These are phyloP conservation scores for Aurinia saxatilis DNA, from an alignment of 345 rosid genomes.

Conservation along the genomic window DNA sequence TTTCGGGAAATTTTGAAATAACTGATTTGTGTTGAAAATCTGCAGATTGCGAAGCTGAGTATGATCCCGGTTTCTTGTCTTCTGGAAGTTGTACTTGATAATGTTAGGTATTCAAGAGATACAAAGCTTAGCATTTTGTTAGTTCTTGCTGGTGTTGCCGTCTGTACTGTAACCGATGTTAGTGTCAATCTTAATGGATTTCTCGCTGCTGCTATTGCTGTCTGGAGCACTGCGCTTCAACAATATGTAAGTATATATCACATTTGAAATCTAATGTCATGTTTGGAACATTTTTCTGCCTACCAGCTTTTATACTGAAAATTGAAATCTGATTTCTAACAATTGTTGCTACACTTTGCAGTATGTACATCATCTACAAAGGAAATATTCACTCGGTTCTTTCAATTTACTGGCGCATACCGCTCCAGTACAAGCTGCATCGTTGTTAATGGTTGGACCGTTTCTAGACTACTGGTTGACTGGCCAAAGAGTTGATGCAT, in stretches of 20 bases:
- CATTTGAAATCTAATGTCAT: not conserved
- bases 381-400: constrained; percentile 85
- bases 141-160: constrained; percentile 95
- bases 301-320: not conserved
- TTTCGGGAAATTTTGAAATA: not conserved
- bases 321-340: not conserved
- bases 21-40: constrained; percentile 12
- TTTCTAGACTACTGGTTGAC: constrained; percentile 90
- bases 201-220: constrained; percentile 81
- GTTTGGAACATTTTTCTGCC: not conserved
- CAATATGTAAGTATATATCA: constrained; percentile 68
- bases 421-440: constrained; percentile 93
- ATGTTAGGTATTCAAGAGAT: constrained; percentile 87
- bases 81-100: constrained; percentile 89
- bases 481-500: constrained; percentile 67
- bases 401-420: constrained; percentile 91
- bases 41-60: constrained; percentile 94
- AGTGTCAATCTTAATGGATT: constrained; percentile 93
- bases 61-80: constrained; percentile 98
- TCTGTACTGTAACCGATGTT: constrained; percentile 97
- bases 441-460: constrained; percentile 77
- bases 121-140: constrained; percentile 91
- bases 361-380: constrained; percentile 92
- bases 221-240: constrained; percentile 97
- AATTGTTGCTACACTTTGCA: constrained; percentile 28